Evolutionary conservation across 2,329 filamentous ascomycete species (phyloP).

Genomic region (Pseudocercospora pini-densiflorae): DNA sequence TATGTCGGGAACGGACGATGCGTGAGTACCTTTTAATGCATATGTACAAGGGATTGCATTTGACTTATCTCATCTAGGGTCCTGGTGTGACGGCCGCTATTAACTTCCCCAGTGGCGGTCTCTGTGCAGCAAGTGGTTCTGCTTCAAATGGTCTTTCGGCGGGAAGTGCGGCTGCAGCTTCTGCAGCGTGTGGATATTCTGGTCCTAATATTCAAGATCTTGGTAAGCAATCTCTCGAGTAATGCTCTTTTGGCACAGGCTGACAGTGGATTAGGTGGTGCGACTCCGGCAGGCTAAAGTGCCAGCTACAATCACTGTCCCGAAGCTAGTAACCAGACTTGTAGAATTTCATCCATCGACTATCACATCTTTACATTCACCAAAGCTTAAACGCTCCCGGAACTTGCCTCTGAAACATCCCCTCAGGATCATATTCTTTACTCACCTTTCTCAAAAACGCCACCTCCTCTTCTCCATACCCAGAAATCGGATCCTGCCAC

Average conservation of each 20-base stretch:
- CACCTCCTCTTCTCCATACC: slow-evolving; percentile 13
- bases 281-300: background rate
- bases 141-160: background rate
- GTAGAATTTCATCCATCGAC: no score
- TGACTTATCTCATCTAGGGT: background rate
- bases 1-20: background rate
- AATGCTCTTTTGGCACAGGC: background rate
- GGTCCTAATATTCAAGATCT: background rate
- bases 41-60: background rate
- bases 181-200: background rate
- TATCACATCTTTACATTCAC: background rate
- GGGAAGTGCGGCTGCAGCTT: background rate
- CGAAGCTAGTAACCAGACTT: no score
- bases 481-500: slow-evolving; percentile 13
- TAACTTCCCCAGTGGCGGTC: background rate
- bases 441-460: slow-evolving; percentile 9
- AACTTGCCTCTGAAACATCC: slow-evolving; percentile 14
- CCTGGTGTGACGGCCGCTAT: background rate
- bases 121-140: background rate
- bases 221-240: background rate
- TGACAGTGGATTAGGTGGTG: background rate
- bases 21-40: background rate
- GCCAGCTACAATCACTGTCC: no score
- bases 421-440: slow-evolving; percentile 18
- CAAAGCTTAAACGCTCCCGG: slow-evolving; percentile 17